Evolutionary conservation across 192 early-diverging fungal genomes (phyloP).

Genomic region (Backusella tarrabulga): DNA sequence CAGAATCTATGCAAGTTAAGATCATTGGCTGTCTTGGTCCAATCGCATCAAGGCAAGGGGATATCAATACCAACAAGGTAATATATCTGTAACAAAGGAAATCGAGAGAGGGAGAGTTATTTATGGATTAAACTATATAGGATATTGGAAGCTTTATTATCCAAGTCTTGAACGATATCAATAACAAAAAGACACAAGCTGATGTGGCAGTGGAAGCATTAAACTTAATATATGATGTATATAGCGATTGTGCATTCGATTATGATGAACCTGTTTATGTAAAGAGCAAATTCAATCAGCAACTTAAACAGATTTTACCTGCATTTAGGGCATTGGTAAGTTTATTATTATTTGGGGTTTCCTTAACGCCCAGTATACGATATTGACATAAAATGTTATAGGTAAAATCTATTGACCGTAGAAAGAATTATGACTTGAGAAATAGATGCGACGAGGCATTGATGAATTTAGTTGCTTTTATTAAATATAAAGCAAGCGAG

Average conservation of each 20-base stretch:
- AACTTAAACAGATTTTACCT: slow-evolving; percentile 53
- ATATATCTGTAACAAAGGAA: background rate
- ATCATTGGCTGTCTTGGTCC: slow-evolving; percentile 71
- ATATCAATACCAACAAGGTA: slow-evolving; percentile 66
- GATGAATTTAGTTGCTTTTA: slow-evolving; percentile 80
- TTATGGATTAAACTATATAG: slow-evolving; percentile 27
- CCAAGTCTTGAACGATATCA: slow-evolving; percentile 37
- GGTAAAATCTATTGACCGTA: slow-evolving; percentile 64
- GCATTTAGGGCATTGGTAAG: slow-evolving; percentile 51
- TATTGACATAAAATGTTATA: slow-evolving; percentile 3
- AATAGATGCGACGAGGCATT: slow-evolving; percentile 77
- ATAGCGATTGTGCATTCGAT: slow-evolving; percentile 76
- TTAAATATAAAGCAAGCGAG: slow-evolving; percentile 86
- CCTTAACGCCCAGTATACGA: background rate
- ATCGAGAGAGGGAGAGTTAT: background rate
- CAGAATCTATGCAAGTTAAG: slow-evolving; percentile 61
- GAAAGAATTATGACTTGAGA: slow-evolving; percentile 67
- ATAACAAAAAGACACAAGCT: slow-evolving; percentile 22
- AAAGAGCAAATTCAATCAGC: slow-evolving; percentile 54
- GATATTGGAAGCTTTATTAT: slow-evolving; percentile 69
- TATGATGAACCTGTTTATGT: slow-evolving; percentile 89
- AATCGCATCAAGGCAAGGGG: slow-evolving; percentile 70
- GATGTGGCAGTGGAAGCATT: slow-evolving; percentile 70
- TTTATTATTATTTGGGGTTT: background rate
- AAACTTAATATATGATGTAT: slow-evolving; percentile 88